phyloP scores from a whole-genome alignment of 208 protist species.

The Porcisia deanei region DNA sequence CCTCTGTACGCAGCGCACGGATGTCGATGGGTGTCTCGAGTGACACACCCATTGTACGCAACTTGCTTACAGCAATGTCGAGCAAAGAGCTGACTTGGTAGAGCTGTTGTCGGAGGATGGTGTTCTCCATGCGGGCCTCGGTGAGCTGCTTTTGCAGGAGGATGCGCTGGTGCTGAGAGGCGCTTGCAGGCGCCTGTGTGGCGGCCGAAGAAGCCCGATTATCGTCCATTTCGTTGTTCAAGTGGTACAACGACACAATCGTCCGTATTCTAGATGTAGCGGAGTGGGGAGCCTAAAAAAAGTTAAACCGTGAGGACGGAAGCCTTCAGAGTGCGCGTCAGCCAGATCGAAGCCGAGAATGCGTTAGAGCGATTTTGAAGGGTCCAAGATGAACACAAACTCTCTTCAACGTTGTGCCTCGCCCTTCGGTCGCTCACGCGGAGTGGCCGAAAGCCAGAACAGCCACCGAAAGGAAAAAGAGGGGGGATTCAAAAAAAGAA shows the following conservation, averaged over 20 bases:
- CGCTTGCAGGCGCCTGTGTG: conserved; percentile 42
- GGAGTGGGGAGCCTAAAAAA: neutral
- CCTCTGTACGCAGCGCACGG: conserved; percentile 62
- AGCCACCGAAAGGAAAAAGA: neutral
- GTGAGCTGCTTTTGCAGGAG: conserved; percentile 67
- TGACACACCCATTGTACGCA: conserved; percentile 68
- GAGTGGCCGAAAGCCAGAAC: neutral
- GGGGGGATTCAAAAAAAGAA: neutral
- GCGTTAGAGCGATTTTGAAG: neutral
- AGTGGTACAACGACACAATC: neutral
- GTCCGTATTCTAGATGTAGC: neutral
- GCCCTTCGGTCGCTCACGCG: neutral
- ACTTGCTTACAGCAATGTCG: conserved; percentile 86
- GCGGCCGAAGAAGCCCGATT: conserved; percentile 17
- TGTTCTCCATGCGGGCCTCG: conserved; percentile 79
- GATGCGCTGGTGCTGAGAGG: conserved; percentile 76
- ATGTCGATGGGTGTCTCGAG: conserved; percentile 82
- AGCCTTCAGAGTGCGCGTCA: neutral
- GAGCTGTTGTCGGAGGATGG: conserved; percentile 74
- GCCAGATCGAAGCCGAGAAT: neutral
- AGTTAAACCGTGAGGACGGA: neutral
- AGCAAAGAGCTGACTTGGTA: conserved; percentile 79
- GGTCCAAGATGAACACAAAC: neutral
- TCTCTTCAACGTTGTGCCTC: neutral
- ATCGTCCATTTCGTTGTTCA: conserved; percentile 13